These are phyloP conservation scores for Eucalyptus sp. DNA, from an alignment of 345 rosid species.

Conservation along the genomic window DNA sequence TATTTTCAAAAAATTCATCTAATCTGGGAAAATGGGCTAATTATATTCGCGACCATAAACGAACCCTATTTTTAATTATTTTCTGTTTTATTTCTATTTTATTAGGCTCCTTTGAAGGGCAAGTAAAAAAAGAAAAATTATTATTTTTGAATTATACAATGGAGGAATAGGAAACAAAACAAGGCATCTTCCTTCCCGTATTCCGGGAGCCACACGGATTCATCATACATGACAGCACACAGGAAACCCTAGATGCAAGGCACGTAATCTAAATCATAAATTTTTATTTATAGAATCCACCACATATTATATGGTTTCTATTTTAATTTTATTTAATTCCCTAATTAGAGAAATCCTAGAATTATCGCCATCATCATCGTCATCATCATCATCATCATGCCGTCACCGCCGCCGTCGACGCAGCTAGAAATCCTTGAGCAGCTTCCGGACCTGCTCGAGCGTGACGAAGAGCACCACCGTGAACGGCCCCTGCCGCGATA, in stretches of 20 bases:
- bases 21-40: neutral
- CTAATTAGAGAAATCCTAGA: neutral
- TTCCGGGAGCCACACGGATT: neutral
- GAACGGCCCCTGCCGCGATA: constrained; percentile 82
- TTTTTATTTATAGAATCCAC: neutral
- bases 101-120: neutral
- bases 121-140: neutral
- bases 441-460: constrained; percentile 62
- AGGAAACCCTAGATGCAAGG: neutral
- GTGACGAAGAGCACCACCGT: constrained; percentile 78
- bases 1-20: neutral
- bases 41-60: neutral
- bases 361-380: neutral
- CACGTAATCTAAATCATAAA: neutral
- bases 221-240: neutral
- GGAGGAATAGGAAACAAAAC: accelerated
- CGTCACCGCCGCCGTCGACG: neutral
- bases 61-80: neutral
- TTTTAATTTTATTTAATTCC: neutral
- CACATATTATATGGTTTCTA: too few relatives aligned
- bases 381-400: neutral
- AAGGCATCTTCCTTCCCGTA: neutral
- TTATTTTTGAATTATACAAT: neutral
- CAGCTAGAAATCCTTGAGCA: constrained; percentile 41
- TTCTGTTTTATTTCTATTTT: neutral